Evolutionary conservation across 2,329 filamentous ascomycete genomes (phyloP), one percentile per base, ranked within the genome.

Genomic region (Fusarium sp.): DNA sequence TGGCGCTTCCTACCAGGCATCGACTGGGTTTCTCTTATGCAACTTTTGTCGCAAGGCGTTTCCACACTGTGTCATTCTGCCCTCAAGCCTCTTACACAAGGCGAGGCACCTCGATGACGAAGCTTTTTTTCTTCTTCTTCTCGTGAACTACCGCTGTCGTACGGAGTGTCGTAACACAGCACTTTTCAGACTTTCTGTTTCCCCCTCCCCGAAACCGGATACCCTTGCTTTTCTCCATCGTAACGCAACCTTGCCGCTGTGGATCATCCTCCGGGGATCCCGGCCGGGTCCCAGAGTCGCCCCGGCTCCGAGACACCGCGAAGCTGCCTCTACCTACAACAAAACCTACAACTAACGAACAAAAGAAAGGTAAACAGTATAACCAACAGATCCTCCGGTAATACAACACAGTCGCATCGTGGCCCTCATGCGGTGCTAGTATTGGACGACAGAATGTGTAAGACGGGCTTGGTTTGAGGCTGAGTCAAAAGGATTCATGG

Each of bases 241-340:
- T 16, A 49, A 49, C 16, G 22, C 59, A 51, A 38, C 63, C 67
- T 56, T 27, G 71, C 27, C 44, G 11, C n/a, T 46, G 53, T 74
- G 68, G 71, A 42, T 46, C 46, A 51, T 51, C 17, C 46, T 53
- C 60, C 58, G 35, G 51, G 58, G 58, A 72, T 74, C 65, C 64
- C 58, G 71, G 70, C 71, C 64, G 68, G 59, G 20, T 27, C 49
- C 46, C n/a, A 58, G 71, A 33, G 49, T 66, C 38, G 46, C 12
- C 7, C 58, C 64, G 55, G 71, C 62, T 69, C 71, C 71, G 71
- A 74, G 71, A 61, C 31, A 58, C 71, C 71, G 71, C 29, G 24
- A 31, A 29, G 49, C 8, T 14, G 35, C 67, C 17, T 10, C 17
- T 8, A 61, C 46, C 27, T 71, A 40, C 31, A 20, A 57, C 69